Percentiles rank a stretch among this genome's conserved stretches.
Conservation (phyloP, 1,284 basidiomycete genomes). For the Microbotryomycetes sp. region DNA sequence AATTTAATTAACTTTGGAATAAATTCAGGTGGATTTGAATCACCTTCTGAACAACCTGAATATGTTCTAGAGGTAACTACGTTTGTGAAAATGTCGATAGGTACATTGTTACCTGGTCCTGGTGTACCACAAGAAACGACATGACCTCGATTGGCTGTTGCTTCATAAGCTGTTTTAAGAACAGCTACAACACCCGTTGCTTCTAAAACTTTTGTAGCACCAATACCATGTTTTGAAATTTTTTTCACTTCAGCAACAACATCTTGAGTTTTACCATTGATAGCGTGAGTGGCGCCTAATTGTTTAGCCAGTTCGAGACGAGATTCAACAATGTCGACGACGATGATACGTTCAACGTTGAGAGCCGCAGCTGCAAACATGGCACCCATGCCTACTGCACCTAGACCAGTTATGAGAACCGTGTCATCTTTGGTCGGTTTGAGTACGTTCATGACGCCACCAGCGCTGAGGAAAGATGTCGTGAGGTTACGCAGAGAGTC, state of each 20-base stretch:
- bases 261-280: conserved; percentile 22
- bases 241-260: conserved; percentile 5
- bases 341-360: conserved; percentile 31
- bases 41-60: conserved; percentile 17
- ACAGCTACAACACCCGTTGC: conserved; percentile 7
- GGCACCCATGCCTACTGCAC: conserved; percentile 35
- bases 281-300: conserved; percentile 28
- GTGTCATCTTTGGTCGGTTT: conserved; percentile 11
- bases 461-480: conserved; percentile 7
- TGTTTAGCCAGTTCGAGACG: conserved; percentile 29
- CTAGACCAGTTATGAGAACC: conserved; percentile 32
- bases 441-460: conserved; percentile 20
- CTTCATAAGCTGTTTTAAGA: conserved; percentile 10
- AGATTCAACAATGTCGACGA: conserved; percentile 32
- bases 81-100: conserved; percentile 22
- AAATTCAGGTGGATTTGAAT: conserved; percentile 33
- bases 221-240: conserved; percentile 10
- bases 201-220: conserved; percentile 17
- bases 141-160: not conserved
- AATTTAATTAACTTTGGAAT: conserved; percentile 15
- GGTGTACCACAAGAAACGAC: conserved; percentile 17
- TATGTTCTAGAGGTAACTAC: conserved; percentile 12
- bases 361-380: conserved; percentile 31
- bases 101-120: conserved; percentile 12
- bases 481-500: conserved; percentile 10